Evolutionary conservation across 331 rosid genomes (phyloP), one percentile per base, ranked within the genome.

Genomic region (Spiraea crenata): DNA sequence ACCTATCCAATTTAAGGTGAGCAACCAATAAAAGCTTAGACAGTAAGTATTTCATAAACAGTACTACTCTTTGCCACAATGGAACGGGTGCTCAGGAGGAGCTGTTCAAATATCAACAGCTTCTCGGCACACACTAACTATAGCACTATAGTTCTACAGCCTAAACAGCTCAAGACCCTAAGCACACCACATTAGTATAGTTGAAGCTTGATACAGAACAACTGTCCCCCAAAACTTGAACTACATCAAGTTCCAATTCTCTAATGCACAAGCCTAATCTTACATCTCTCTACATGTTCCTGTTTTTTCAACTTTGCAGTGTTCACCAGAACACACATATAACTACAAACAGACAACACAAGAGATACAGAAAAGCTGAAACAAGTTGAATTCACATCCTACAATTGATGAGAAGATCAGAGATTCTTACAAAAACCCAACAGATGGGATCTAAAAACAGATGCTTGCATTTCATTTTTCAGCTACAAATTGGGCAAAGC

Each of bases 401-500:
- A 25, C 31, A 2, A 25, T 25, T 25, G 31, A 25, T 25, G 31
- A 70, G 16, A 70, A 34, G 65, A 56, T 9, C 31, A 57, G 45
- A 70, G 16, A 7, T 42, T 39, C 65, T 70, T 70, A 70, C 64
- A 69, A 69, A 41, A 31, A 16, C 51, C 51, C 52, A 52, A 17
- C 3, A 7, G 37, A 52, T 39, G 37, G 1, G 35, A 25, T 25
- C 31, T 25, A 25, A 25, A 58, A 57, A 57, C 16, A 31, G 42
- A 44, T 57, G 48, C 15, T 6, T 6, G 15, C 65, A 57, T 37
- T 19, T 61, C 49, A 16, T 31, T 40, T 15, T 35, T 82, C 85
- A 88, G 74, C 84, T 70, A 77, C 96, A 90, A 41, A 92, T 65
- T 5, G 96, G 97, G 77, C 98, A 93, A 34, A 88, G 63, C 4